Evolutionary conservation across 2,329 filamentous ascomycete species (phyloP).

Genomic region (Madurella fahalii): DNA sequence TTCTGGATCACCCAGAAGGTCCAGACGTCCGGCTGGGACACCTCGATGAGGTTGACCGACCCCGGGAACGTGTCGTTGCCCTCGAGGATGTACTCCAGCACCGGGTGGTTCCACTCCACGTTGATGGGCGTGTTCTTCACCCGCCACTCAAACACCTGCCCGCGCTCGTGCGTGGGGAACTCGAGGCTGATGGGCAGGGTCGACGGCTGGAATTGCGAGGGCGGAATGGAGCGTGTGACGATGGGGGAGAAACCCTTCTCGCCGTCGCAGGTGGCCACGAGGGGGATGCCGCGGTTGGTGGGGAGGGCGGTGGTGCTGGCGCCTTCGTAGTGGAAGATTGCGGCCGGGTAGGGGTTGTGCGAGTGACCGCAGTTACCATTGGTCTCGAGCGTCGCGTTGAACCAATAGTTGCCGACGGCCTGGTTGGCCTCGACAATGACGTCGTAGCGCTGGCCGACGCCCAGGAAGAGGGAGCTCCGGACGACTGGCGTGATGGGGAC

Average conservation of each 20-base stretch:
- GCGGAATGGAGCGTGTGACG: conserved; percentile 27
- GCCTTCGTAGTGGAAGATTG: conserved; percentile 38
- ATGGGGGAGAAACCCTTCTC: conserved; percentile 28
- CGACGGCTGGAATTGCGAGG: conserved; percentile 25
- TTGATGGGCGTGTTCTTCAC: conserved; percentile 34
- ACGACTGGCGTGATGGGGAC: conserved; percentile 48
- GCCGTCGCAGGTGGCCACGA: conserved; percentile 22
- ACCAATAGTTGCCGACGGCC: conserved; percentile 36
- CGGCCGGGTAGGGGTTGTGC: conserved; percentile 32
- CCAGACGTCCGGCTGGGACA: conserved; percentile 26
- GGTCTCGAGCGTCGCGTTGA: conserved; percentile 34
- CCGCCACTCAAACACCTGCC: conserved; percentile 28
- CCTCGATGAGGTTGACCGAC: conserved; percentile 27
- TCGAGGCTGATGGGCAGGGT: conserved; percentile 25
- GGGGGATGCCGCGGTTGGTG: conserved; percentile 30
- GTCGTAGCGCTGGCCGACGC: conserved; percentile 45
- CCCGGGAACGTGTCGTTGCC: conserved; percentile 28
- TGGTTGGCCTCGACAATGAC: conserved; percentile 43
- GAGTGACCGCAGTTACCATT: conserved; percentile 32
- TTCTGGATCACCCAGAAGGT: conserved; percentile 34
- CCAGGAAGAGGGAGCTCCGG: conserved; percentile 47
- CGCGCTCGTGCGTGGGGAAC: conserved; percentile 8
- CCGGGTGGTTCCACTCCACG: conserved; percentile 40
- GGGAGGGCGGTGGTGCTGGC: conserved; percentile 27
- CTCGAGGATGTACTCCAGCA: conserved; percentile 34